A percentile compares a stretch with the other conserved stretches of the same genome.
phyloP scores from a whole-genome alignment of 495 filamentous ascomycete species.

The Hypoxylon perforatum region DNA sequence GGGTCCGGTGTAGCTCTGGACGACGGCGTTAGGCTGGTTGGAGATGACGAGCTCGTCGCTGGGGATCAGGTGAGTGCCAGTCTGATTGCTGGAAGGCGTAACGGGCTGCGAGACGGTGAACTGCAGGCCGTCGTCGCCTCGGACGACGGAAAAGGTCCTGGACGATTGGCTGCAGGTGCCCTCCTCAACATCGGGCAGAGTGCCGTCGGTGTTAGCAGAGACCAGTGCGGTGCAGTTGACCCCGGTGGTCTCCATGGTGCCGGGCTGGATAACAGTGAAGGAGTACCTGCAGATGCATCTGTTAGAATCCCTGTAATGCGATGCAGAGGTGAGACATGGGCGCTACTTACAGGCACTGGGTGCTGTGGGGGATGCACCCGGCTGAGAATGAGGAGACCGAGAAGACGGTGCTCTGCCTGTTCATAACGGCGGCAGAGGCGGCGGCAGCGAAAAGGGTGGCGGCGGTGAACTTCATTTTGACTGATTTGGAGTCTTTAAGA shows the following conservation, averaged over 20 bases:
- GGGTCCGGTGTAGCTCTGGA: constrained; percentile 29
- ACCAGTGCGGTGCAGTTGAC: constrained; percentile 36
- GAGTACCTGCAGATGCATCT: constrained; percentile 30
- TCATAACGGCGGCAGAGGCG: constrained; percentile 31
- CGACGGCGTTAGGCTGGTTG: constrained; percentile 30
- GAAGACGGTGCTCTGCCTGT: constrained; percentile 35
- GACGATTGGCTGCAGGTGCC: constrained; percentile 40
- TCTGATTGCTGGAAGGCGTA: constrained; percentile 41
- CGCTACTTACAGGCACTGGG: constrained; percentile 43
- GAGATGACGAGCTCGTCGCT: constrained; percentile 30
- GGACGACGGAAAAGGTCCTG: constrained; percentile 38
- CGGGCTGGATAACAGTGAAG: constrained; percentile 40
- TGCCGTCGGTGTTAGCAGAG: constrained; percentile 22
- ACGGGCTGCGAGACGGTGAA: constrained; percentile 40
- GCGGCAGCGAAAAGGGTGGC: constrained; percentile 13
- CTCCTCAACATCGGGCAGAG: constrained; percentile 41
- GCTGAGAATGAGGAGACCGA: constrained; percentile 42
- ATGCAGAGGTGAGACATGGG: not conserved
- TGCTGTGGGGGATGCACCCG: constrained; percentile 46
- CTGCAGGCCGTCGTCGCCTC: constrained; percentile 28
- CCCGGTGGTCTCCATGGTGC: constrained; percentile 43
- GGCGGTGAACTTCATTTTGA: constrained; percentile 29
- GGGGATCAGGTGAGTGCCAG: constrained; percentile 35
- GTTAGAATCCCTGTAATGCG: not conserved
- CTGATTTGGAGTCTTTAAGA: not conserved